Conservation (phyloP, 2,329 filamentous ascomycete genomes). For the Alternaria sp. region DNA sequence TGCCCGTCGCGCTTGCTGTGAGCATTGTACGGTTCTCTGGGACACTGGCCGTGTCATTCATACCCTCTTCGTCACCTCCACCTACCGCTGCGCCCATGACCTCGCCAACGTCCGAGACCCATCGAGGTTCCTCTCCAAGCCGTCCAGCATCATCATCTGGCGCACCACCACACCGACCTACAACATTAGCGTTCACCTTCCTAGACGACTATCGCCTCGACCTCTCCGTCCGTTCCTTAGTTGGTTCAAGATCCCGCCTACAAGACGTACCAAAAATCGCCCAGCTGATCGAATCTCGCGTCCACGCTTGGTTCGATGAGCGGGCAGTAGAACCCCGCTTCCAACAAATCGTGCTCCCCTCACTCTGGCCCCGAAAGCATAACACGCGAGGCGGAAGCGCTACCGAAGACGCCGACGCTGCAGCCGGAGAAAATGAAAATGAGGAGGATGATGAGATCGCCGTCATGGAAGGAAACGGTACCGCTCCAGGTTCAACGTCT, state of each 20-base stretch:
- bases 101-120: constrained; percentile 52
- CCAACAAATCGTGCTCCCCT: constrained; percentile 84
- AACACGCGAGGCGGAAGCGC: constrained; percentile 80
- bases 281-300: constrained; percentile 78
- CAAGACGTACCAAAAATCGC: constrained; percentile 91
- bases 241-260: constrained; percentile 79
- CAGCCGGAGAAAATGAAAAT: constrained; percentile 49
- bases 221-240: constrained; percentile 79
- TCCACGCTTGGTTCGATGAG: constrained; percentile 89
- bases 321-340: constrained; percentile 85
- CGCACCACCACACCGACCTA: constrained; percentile 61
- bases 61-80: constrained; percentile 66
- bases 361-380: constrained; percentile 83
- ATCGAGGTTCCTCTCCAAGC: constrained; percentile 55
- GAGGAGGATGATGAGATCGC: constrained; percentile 24
- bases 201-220: constrained; percentile 86
- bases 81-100: constrained; percentile 36
- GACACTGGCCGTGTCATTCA: constrained; percentile 91
- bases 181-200: constrained; percentile 94
- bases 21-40: constrained; percentile 94
- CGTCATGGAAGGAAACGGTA: constrained; percentile 20
- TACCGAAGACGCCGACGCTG: constrained; percentile 52
- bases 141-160: constrained; percentile 37
- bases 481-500: constrained; percentile 10
- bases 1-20: constrained; percentile 91